Evolutionary conservation across 768 basidiomycete genomes (phyloP), one percentile per base, ranked within the genome.

Genomic region (Trametes cubensis): DNA sequence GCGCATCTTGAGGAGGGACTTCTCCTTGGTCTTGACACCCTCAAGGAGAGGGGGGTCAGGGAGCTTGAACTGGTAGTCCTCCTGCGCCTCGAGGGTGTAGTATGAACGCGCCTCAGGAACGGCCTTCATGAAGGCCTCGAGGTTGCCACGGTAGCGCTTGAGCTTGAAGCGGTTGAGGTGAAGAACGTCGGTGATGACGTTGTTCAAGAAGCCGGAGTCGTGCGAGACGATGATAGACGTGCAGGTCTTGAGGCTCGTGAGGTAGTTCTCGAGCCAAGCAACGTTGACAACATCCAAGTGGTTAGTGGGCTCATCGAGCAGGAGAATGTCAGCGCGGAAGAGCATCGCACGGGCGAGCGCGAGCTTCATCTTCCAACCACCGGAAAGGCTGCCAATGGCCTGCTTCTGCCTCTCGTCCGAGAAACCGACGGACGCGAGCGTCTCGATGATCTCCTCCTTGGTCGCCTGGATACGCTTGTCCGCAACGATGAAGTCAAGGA

Each of bases 311-410:
- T 97, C 95, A 77, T 97, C 95, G 67, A 96, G 91, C 26, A 97
- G 80, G 53, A 98, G 87, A 72, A 98, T 98, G 72, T 98, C 95
- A 65, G 95, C 95, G 81, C 90, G 92, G 90, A 98, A 98, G 47
- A 98, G 83, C 87, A 98, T 96, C 52, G 95, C 95, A 64, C 95
- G 87, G 61, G 95, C 95, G 63, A 98, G 86, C 42, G 95, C 95
- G 65, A 98, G 89, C 85, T 97, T 98, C 95, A 98, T 98, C 85
- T 98, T 98, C 95, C 95, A 97, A 82, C 95, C 95, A 85, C 95
- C 95, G 46, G 95, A 98, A 42, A 98, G 81, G 61, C 87, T 87
- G 66, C 95, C 93, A 67, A 97, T 97, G 42, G 93, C 78, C 64
- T 90, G 83, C 66, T 78, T 80, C 79, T 97, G 95, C 66, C 95